Base-by-base conservation (phyloP, 75 land plant genomes). In the Selaginella tamariscina region DNA sequence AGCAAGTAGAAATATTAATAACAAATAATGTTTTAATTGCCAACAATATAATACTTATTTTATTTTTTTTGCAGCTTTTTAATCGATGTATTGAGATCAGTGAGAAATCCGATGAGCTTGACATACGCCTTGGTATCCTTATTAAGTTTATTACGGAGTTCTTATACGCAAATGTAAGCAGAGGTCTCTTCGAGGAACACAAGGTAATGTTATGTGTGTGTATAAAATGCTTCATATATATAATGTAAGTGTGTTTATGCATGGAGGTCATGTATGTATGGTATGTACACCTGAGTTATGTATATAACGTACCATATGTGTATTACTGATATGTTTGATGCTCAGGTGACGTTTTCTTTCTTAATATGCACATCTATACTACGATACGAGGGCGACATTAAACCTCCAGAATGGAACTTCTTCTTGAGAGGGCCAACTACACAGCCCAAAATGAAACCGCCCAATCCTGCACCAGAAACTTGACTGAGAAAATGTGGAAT, bases 111-210 rank as follows among this genome's bases (percentile, higher is more conserved):
- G 78, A 76, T 2, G 78, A 71, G 27, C 56, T 76, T 0, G 74
- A 71, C 13, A 31, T 20, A 1, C 75, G 78, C 8, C 55, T 76
- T 0, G 39, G 29, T 21, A 76, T 71, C 1, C 33, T 76, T 1
- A 71, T 55, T 0, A 71, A 5, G 8, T 76, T 55, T 23, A 76
- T 49, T 1, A 76, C 78, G 2, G 78, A 76, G 30, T 76, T 72
- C 54, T 32, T 76, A 21, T 76, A 76, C 30, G 49, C 68, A 1
- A 76, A 54, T 56, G 74, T 76, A 31, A 71, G 74, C 56, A 33
- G 78, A 22, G 78, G 78, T 13, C 63, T 76, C 9, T 76, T 76
- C 56, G 78, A 76, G 30, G 78, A 76, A 57, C 78, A 76, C 49
- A 76, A 76, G 54, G n/a, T n/a, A n/a, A n/a, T n/a, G n/a, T n/a